Percentiles rank a stretch among this genome's conserved stretches.
Evolutionary conservation across 176 grass and related monocot genomes (phyloP).

Genomic region (Hsuehochloa calcarea): DNA sequence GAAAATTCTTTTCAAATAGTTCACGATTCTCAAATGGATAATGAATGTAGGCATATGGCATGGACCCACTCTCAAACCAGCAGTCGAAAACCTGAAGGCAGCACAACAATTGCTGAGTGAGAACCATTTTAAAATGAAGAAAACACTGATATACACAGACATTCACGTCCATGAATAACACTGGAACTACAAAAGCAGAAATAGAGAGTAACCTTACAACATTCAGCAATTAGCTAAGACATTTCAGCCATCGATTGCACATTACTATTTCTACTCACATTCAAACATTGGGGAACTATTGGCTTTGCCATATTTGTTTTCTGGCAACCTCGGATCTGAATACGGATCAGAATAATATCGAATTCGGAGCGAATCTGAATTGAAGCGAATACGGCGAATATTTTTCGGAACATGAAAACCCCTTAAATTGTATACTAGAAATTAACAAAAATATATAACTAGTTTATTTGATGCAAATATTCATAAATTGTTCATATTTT

Average conservation of each 20-base stretch:
- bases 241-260: neutral
- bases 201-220: neutral
- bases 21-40: constrained; percentile 98
- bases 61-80: constrained; percentile 99
- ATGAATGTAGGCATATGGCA: constrained; percentile 99
- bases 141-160: neutral
- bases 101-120: constrained; percentile 16
- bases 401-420: too few species aligned
- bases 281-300: constrained; percentile 7
- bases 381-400: too few species aligned
- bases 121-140: constrained; percentile 18
- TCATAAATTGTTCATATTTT: too few species aligned
- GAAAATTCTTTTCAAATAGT: constrained; percentile 96
- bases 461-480: too few species aligned
- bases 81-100: constrained; percentile 91
- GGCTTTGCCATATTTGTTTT: too few species aligned
- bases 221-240: constrained; percentile 10
- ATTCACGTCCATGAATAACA: constrained; percentile 13
- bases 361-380: too few species aligned
- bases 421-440: too few species aligned
- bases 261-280: neutral
- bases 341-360: too few species aligned
- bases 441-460: too few species aligned
- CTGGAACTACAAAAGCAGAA: neutral
- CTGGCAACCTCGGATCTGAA: too few species aligned